phyloP scores from a whole-genome alignment of 2,329 filamentous ascomycete genomes.

The Alternaria ventricosa region DNA sequence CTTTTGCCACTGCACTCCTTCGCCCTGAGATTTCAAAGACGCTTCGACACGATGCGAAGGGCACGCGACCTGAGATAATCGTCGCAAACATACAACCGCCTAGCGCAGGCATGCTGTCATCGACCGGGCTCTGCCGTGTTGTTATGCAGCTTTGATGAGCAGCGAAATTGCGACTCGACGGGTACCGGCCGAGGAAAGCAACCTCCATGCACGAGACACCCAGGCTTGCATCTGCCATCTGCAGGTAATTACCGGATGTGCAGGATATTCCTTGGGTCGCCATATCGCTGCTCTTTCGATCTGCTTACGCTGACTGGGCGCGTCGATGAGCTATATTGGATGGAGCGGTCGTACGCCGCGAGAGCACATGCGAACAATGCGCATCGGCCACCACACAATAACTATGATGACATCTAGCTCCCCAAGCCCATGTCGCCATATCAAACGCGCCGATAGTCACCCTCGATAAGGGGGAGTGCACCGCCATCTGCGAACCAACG shows the following conservation, averaged over 20 bases:
- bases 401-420: background rate
- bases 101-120: background rate
- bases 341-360: background rate
- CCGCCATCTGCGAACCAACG: conserved; percentile 16
- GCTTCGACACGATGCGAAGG: background rate
- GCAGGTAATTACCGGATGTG: conserved; percentile 25
- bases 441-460: conserved; percentile 19
- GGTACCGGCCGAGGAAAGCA: conserved; percentile 20
- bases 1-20: background rate
- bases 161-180: conserved; percentile 38
- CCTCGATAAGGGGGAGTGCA: conserved; percentile 28
- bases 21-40: background rate
- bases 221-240: conserved; percentile 17
- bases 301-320: background rate
- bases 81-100: conserved; percentile 6
- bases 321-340: background rate
- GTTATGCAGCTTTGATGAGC: conserved; percentile 19
- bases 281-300: background rate
- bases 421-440: conserved; percentile 1
- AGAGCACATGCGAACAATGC: background rate
- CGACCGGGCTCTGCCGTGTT: conserved; percentile 13
- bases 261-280: conserved; percentile 1
- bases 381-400: background rate
- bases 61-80: conserved; percentile 1
- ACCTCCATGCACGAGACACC: conserved; percentile 13